A percentile compares a stretch with the other conserved stretches of the same genome.
Evolutionary conservation across 108 stramenopile genomes (phyloP).

Genomic region (Nitzschia palea): DNA sequence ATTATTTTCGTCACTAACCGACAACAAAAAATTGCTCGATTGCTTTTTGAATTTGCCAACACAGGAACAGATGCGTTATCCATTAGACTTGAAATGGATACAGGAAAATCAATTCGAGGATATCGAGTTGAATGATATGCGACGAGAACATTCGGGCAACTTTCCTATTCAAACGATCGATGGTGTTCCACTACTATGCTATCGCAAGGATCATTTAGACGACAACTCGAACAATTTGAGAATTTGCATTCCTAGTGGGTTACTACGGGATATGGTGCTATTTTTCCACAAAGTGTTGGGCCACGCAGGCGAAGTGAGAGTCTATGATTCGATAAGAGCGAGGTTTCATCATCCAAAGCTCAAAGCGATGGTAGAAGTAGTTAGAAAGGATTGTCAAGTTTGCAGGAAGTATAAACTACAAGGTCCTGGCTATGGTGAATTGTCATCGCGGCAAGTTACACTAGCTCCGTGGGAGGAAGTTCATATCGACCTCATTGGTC

Average conservation of each 20-base stretch:
- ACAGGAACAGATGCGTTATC: conserved; percentile 2
- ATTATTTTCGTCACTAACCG: background rate
- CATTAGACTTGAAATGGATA: conserved; percentile 2
- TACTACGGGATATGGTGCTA: conserved; percentile 10
- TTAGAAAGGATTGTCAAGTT: conserved; percentile 1
- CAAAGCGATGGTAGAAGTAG: background rate
- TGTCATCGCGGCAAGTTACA: conserved; percentile 10
- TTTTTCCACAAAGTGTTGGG: conserved; percentile 40
- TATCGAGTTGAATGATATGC: conserved; percentile 5
- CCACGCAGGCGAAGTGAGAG: conserved; percentile 22
- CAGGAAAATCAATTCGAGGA: conserved; percentile 16
- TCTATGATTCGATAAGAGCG: conserved; percentile 13
- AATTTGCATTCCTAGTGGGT: conserved; percentile 29
- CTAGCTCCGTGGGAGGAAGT: conserved; percentile 32
- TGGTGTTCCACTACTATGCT: conserved; percentile 7
- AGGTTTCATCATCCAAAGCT: conserved; percentile 10
- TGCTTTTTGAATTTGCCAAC: conserved; percentile 24
- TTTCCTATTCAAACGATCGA: background rate
- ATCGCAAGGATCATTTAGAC: background rate
- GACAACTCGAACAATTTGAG: conserved; percentile 17
- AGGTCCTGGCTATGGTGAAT: conserved; percentile 26
- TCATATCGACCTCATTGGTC: conserved; percentile 45
- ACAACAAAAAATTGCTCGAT: background rate
- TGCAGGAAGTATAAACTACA: conserved; percentile 24
- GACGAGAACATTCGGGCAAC: background rate